These are phyloP conservation scores for Pythium plurisporium DNA, from an alignment of 352 stramenopile species.

Conservation along the genomic window DNA sequence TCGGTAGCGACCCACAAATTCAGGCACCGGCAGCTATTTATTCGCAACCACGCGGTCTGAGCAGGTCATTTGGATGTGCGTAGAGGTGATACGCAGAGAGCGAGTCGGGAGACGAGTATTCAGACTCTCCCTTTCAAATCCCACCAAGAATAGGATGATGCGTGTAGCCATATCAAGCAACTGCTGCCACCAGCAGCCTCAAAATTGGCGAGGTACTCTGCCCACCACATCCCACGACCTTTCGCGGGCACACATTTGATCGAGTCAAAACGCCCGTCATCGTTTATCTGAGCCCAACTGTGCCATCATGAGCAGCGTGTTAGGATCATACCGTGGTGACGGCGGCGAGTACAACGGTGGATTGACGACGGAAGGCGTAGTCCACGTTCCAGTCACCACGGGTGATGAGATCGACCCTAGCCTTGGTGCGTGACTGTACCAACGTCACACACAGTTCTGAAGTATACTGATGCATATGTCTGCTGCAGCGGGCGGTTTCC, in stretches of 20 bases:
- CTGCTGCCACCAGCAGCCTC: slow-evolving; percentile 7
- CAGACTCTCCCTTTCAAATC: too few relatives aligned
- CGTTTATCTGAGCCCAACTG: neutral
- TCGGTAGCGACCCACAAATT: neutral
- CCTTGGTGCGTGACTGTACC: slow-evolving; percentile 35
- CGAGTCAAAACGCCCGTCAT: neutral
- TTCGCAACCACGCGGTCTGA: too few relatives aligned
- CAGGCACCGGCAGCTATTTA: neutral
- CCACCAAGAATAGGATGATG: neutral
- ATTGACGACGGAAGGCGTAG: slow-evolving; percentile 6
- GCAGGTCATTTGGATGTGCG: too few relatives aligned
- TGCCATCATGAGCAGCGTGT: slow-evolving; percentile 12
- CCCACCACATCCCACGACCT: slow-evolving; percentile 8
- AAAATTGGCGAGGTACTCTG: neutral
- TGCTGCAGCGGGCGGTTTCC: slow-evolving; percentile 63
- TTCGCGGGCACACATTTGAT: slow-evolving; percentile 4
- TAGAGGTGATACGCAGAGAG: too few relatives aligned
- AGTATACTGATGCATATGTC: too few relatives aligned
- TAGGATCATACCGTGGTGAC: slow-evolving; percentile 21
- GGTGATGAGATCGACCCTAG: slow-evolving; percentile 78
- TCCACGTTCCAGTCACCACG: slow-evolving; percentile 40
- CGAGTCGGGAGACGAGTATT: too few relatives aligned
- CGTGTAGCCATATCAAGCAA: slow-evolving; percentile 13
- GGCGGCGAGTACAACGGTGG: slow-evolving; percentile 32
- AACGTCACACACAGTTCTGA: too few relatives aligned